Percentiles rank a stretch among this genome's conserved stretches.
These are phyloP conservation scores for Pugionium cornutum DNA, from an alignment of 345 rosid species.

Conservation along the genomic window DNA sequence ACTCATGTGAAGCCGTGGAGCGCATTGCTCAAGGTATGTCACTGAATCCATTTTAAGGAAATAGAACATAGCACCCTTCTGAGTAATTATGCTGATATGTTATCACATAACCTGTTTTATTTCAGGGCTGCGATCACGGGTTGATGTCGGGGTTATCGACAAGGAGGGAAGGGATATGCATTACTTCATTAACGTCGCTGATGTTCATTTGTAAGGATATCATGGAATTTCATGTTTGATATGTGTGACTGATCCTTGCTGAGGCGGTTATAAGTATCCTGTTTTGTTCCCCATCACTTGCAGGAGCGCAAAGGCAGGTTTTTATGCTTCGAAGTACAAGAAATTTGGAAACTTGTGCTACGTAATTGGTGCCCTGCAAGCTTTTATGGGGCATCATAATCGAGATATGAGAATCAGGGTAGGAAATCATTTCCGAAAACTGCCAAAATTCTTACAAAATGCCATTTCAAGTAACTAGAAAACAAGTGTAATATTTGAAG, in stretches of 20 bases:
- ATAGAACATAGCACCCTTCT: background rate
- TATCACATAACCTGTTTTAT: constrained; percentile 30
- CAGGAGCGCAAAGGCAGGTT: constrained; percentile 99
- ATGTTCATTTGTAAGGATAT: constrained; percentile 84
- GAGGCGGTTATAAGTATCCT: constrained; percentile 21
- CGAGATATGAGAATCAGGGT: constrained; percentile 81
- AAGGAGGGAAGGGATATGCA: constrained; percentile 59
- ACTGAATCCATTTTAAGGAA: constrained; percentile 9
- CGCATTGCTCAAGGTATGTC: constrained; percentile 74
- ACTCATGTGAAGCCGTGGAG: constrained; percentile 80
- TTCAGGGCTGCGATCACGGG: constrained; percentile 64
- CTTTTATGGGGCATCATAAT: constrained; percentile 77
- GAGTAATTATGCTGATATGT: constrained; percentile 1
- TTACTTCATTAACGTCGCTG: constrained; percentile 92
- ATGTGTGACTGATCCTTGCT: constrained; percentile 5
- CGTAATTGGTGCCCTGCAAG: constrained; percentile 85
- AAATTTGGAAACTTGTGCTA: constrained; percentile 83
- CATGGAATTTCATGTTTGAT: constrained; percentile 14
- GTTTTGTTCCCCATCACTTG: constrained; percentile 30
- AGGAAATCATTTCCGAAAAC: constrained; percentile 4
- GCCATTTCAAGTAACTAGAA: constrained; percentile 21
- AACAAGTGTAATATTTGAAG: constrained; percentile 40
- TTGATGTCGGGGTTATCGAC: constrained; percentile 75
- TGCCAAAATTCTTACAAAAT: background rate
- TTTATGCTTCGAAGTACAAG: constrained; percentile 88